A percentile compares a stretch with the other conserved stretches of the same genome.
Evolutionary conservation across 805 yeast genomes (phyloP).

Genomic region (Ogataea corticis): DNA sequence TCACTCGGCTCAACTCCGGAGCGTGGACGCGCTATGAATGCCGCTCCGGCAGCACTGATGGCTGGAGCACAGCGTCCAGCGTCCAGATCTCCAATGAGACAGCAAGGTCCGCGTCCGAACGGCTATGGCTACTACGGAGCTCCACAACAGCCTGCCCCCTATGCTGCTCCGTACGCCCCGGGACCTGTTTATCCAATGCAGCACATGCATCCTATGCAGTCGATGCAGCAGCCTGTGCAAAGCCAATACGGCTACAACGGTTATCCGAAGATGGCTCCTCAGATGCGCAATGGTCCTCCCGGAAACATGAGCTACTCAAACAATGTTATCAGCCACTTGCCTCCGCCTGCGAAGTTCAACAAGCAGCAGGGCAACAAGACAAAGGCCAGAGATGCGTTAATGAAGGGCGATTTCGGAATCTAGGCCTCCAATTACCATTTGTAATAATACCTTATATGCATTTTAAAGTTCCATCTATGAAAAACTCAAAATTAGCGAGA

Average conservation of each 20-base stretch:
- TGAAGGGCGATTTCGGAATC: slow-evolving; percentile 69
- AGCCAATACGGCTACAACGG: slow-evolving; percentile 6
- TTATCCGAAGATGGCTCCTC: background rate
- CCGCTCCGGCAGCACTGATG: slow-evolving; percentile 2
- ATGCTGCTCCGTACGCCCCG: background rate
- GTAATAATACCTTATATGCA: background rate
- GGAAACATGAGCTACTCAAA: slow-evolving; percentile 4
- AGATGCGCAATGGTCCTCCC: background rate
- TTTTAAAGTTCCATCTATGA: too few species aligned
- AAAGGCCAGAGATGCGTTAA: slow-evolving; percentile 61
- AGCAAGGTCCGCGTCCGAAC: background rate
- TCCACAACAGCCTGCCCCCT: background rate
- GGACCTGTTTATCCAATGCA: too few species aligned
- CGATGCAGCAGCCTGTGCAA: background rate
- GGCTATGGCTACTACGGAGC: background rate
- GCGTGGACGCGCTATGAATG: slow-evolving; percentile 1
- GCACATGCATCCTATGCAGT: too few species aligned
- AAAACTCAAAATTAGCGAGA: too few species aligned
- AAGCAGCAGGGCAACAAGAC: slow-evolving; percentile 56
- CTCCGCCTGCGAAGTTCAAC: slow-evolving; percentile 45
- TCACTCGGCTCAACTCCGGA: slow-evolving; percentile 1
- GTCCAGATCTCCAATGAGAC: slow-evolving; percentile 3
- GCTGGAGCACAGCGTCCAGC: slow-evolving; percentile 1
- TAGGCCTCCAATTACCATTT: slow-evolving; percentile 24
- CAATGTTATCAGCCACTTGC: slow-evolving; percentile 39